Base-by-base conservation (phyloP, 202 grass and related monocot genomes). In the Brachypodium distachyon region DNA sequence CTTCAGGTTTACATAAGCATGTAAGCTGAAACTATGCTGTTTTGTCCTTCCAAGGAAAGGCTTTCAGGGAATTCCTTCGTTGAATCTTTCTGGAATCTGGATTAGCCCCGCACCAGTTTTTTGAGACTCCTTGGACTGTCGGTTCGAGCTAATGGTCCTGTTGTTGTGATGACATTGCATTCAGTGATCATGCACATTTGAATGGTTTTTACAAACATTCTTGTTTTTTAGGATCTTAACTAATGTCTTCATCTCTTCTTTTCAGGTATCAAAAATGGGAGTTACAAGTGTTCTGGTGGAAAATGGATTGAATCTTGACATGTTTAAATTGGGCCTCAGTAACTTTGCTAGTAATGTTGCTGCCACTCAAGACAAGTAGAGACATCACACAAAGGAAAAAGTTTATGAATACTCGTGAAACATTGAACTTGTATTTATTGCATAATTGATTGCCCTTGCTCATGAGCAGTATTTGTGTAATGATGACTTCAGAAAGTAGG, bases 211-310 rank as follows among this genome's bases (percentile, higher is more conserved):
- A 31, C n/a, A 36, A 63, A 26, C 3, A 38, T 59, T 60, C 36
- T 33, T 33, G 21, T 4, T 21, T 65, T 64, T 72, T 9, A 26
- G 13, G 28, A 53, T n/a, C 16, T 34, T 59, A 16, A 83, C n/a
- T 78, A 8, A 82, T 39, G 9, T 46, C 55, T 53, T 68, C 19
- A 19, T 78, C 10, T 25, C 44, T 77, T 72, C 16, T 50, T 83
- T 90, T 52, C 86, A 97, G 94, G 68, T 94, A 39, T 93, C 94
- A 32, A 93, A 94, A 78, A 88, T 93, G 88, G 91, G 94, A 74
- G 94, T 90, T 70, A 91, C 91, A 14, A 75, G 86, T 65, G 77
- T 94, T 46, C 70, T 94, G 25, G 94, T 97, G 49, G 86, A 94
- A 56, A 85, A 94, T 0, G 94, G 88, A 18, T 28, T 97, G 78